Conservation (phyloP, 176 grass and related monocot genomes). For the Miscanthus lutarioriparius region DNA sequence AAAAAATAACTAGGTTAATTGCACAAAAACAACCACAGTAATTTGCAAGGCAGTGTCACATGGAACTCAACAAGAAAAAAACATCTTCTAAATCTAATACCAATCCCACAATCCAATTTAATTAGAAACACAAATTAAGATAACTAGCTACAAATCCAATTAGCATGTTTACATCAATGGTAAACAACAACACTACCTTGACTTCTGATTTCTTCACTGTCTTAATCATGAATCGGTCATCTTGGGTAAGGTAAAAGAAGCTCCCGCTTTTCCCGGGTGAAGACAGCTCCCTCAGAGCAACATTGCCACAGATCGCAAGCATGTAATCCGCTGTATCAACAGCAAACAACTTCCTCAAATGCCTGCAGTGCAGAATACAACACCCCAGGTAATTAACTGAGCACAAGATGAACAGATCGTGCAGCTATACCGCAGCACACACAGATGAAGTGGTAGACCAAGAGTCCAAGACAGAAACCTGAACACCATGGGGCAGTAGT, state of each 20-base stretch:
- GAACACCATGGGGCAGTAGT: slow-evolving; percentile 89
- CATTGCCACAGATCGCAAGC: slow-evolving; percentile 80
- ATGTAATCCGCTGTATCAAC: slow-evolving; percentile 88
- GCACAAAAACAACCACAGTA: not conserved
- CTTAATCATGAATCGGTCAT: slow-evolving; percentile 87
- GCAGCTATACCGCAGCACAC: not conserved
- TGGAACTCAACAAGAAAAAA: not conserved
- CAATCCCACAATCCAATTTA: not conserved
- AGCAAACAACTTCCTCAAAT: slow-evolving; percentile 73
- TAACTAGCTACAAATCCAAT: not conserved
- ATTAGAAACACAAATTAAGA: not conserved
- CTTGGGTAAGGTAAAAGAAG: slow-evolving; percentile 89
- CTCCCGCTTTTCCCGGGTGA: slow-evolving; percentile 89
- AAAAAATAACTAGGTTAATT: slow-evolving; percentile 1
- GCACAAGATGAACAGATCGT: not conserved
- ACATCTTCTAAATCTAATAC: not conserved
- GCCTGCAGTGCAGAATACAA: slow-evolving; percentile 50
- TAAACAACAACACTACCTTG: slow-evolving; percentile 49
- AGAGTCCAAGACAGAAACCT: slow-evolving; percentile 44
- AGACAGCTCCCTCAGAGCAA: slow-evolving; percentile 74
- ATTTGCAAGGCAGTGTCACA: not conserved
- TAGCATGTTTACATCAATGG: not conserved
- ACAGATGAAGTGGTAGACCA: not conserved
- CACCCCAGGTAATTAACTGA: slow-evolving; percentile 21
- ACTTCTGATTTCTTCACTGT: slow-evolving; percentile 92